Base-by-base conservation (phyloP, 179 eudicot species). In the Gypsophila paniculata region DNA sequence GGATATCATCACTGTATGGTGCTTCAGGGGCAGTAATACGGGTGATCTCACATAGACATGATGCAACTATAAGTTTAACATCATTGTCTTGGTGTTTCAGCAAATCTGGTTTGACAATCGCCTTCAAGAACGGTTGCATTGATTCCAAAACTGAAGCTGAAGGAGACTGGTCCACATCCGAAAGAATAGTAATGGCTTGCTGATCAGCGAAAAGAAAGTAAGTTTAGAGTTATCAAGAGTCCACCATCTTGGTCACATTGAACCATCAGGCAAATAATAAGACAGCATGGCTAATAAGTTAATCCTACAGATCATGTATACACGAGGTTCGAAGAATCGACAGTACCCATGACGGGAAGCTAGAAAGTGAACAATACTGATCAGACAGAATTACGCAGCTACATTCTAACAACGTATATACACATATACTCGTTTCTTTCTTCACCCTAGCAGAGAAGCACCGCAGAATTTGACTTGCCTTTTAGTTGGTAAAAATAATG, bases 1-100 rank as follows among this genome's bases (percentile, higher is more conserved):
- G 75, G 67, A 90, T 81, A 22, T 87, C 93, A 78, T 95, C 99
- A 34, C 85, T 87, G 61, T 95, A 95, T 53, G 99, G 98, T 38
- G 96, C 96, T 72, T 95, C 96, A 62, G 99, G 96, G 68, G 98
- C 99, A 73, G 99, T 95, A 61, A 95, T 88, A 77, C 99, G 83
- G 64, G 99, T 93, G 72, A 93, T 90, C 83, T 95, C 99, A 80
- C 99, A 93, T 64, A 90, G 87, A 74, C 98, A 93, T 19, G 96
- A 81, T 48, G 98, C 98, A 71, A 95, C 90, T 69, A 87, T 83
- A 73, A 95, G 90, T 75, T 87, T 89, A 63, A 93, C 89, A 74
- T 92, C 96, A 80, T 86, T 86, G 70, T 92, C 98, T 66, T 84
- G 96, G 84, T 95, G 99, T 72, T 90, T 89, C 61, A 95, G 81